Base-by-base conservation (phyloP, 495 filamentous ascomycete species). In the Aspergillus mulundensis region DNA sequence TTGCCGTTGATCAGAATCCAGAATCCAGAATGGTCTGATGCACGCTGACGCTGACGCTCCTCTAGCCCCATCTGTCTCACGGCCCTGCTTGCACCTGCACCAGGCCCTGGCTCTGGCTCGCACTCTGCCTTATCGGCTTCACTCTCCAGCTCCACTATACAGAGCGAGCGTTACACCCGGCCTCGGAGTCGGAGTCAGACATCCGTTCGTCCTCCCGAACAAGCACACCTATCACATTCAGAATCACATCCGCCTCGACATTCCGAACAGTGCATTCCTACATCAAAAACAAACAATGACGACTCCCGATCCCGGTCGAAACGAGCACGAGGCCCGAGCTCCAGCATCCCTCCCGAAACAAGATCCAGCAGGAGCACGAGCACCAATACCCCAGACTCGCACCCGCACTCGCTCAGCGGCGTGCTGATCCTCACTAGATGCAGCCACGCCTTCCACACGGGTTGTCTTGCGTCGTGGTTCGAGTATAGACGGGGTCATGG, bases 391-490 rank as follows among this genome's bases (percentile, higher is more conserved):
- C 12, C 38, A 15, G 14, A 6, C 8, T 18, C 38, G 25, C 25
- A 23, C 18, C 20, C 38, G 38, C 1, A 3, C n/a, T 40, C 38
- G 38, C n/a, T 40, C 38, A 18, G n/a, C 14, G n/a, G 53, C 32
- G 54, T 69, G 3, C 21, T 69, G 19, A 60, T 74, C 5, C 50
- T 74, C 14, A 70, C 63, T 21, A 58, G 60, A 18, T 74, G 71
- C 59, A 60, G 66, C 50, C 71, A 74, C 47, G 66, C 63, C 18
- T 74, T 74, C 44, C 70, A 74, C 30, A 50, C 60, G 0, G 21
- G 51, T 4, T 74, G 71, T 61, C 58, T 74, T 6, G 62, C 59
- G 8, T 66, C 68, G 39, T 74, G 67, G 69, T 68, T 72, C 44
- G 61, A 67, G 49, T 66, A 72, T 48, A 54, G 2, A 3, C 32